phyloP scores from a whole-genome alignment of 164 flowering plant genomes.

The Annona cherimola region DNA sequence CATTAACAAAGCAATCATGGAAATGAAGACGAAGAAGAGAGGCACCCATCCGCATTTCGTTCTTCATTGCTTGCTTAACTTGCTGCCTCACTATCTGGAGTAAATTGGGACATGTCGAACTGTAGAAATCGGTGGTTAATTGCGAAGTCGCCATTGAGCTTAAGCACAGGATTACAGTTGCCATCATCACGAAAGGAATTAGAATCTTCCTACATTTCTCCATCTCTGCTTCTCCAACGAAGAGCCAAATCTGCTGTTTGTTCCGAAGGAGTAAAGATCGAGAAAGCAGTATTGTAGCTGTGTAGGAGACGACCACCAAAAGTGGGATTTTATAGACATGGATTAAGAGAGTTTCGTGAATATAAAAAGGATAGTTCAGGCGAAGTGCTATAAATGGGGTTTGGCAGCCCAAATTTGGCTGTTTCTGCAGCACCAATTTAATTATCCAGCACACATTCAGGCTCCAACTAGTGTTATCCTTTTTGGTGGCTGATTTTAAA shows the following conservation, averaged over 20 bases:
- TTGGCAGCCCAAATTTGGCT: neutral
- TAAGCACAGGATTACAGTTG: slow-evolving; percentile 15
- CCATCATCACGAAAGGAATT: slow-evolving; percentile 5
- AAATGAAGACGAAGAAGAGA: slow-evolving; percentile 81
- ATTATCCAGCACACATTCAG: neutral
- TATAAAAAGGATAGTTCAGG: neutral
- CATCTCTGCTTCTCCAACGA: slow-evolving; percentile 11
- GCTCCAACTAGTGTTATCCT: neutral
- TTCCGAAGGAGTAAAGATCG: no score
- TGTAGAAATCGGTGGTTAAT: slow-evolving; percentile 39
- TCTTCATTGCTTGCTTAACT: slow-evolving; percentile 42
- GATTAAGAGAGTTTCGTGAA: neutral
- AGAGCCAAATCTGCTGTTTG: no score
- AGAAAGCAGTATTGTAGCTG: neutral
- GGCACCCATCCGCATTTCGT: slow-evolving; percentile 69
- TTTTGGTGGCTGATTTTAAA: neutral
- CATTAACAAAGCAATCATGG: slow-evolving; percentile 93
- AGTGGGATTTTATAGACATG: neutral
- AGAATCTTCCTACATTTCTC: slow-evolving; percentile 4
- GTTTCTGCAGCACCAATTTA: neutral
- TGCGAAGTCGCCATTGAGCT: slow-evolving; percentile 33
- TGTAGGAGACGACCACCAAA: neutral
- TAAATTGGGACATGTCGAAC: slow-evolving; percentile 45
- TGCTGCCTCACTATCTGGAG: slow-evolving; percentile 34
- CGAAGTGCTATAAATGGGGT: neutral